phyloP scores from a whole-genome alignment of 1,139 yeast genomes.

The Yamadazyma friedrichii region DNA sequence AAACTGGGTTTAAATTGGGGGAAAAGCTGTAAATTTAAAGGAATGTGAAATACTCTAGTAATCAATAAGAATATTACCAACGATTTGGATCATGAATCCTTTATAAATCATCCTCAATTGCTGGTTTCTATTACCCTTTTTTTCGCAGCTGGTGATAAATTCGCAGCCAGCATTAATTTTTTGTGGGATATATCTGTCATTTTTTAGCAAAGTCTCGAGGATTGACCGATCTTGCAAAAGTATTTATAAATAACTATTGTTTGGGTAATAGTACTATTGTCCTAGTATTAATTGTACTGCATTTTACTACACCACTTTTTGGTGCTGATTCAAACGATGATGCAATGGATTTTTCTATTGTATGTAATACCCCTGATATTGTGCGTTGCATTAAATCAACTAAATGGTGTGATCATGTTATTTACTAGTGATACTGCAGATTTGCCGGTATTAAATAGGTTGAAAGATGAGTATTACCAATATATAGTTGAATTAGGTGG shows the following conservation, averaged over 20 bases:
- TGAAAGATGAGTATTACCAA: not conserved
- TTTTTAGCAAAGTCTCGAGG: too few relatives aligned
- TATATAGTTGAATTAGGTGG: not conserved
- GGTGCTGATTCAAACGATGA: not conserved
- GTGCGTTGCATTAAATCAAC: not conserved
- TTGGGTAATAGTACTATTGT: too few relatives aligned
- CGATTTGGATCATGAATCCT: not conserved
- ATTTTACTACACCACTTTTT: too few relatives aligned
- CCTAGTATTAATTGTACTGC: too few relatives aligned
- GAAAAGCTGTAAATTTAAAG: too few relatives aligned
- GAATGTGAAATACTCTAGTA: too few relatives aligned
- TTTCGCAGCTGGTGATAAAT: conserved; percentile 6
- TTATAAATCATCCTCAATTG: not conserved
- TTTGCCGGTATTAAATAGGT: not conserved
- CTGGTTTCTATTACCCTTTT: conserved; percentile 3
- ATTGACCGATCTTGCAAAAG: too few relatives aligned
- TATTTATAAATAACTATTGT: too few relatives aligned
- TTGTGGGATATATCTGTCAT: too few relatives aligned
- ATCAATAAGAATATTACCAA: not conserved
- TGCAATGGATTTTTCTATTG: not conserved
- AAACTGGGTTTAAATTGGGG: too few relatives aligned
- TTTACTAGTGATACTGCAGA: not conserved
- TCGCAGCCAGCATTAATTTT: conserved; percentile 6
- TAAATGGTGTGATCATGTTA: not conserved
- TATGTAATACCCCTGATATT: not conserved